Conservation (phyloP, 164 flowering plant species). For the Umbilicus rupestris region DNA sequence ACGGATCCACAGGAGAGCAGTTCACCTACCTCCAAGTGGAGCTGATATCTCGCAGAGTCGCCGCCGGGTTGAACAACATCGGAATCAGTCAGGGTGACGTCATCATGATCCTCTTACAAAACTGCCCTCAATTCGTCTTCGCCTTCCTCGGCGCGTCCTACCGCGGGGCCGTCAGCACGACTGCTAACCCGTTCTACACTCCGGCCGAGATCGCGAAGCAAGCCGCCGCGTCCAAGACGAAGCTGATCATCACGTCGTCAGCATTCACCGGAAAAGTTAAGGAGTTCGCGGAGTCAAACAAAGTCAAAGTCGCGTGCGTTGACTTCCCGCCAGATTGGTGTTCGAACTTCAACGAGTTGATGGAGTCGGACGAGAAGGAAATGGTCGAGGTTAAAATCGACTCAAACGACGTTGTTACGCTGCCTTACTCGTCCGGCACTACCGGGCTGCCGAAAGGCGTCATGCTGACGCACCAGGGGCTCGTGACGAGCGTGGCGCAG, state of each 20-base stretch:
- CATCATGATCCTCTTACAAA: constrained; percentile 74
- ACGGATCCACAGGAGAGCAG: constrained; percentile 47
- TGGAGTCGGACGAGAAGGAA: constrained; percentile 33
- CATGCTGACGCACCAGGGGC: constrained; percentile 68
- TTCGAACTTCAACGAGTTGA: constrained; percentile 46
- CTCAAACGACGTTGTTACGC: constrained; percentile 71
- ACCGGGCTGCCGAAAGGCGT: constrained; percentile 93
- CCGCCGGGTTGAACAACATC: constrained; percentile 44
- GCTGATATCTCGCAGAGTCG: constrained; percentile 42
- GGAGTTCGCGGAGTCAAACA: constrained; percentile 25
- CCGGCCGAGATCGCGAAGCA: constrained; percentile 64
- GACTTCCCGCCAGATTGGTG: constrained; percentile 34
- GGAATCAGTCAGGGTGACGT: constrained; percentile 61
- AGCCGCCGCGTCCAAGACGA: constrained; percentile 40
- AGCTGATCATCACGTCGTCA: constrained; percentile 48
- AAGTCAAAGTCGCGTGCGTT: constrained; percentile 32
- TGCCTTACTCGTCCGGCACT: constrained; percentile 92
- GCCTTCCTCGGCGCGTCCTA: constrained; percentile 75
- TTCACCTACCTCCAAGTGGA: constrained; percentile 59
- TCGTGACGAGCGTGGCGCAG: constrained; percentile 81
- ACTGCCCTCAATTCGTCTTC: constrained; percentile 67
- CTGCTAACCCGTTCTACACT: constrained; percentile 81
- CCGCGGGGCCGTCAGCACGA: constrained; percentile 55
- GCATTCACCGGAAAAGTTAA: constrained; percentile 41
- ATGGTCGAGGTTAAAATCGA: constrained; percentile 44